Percentiles rank a stretch among this genome's conserved stretches.
These are phyloP conservation scores for Monosporozyma solicola DNA, from an alignment of 805 yeast species.

Conservation along the genomic window DNA sequence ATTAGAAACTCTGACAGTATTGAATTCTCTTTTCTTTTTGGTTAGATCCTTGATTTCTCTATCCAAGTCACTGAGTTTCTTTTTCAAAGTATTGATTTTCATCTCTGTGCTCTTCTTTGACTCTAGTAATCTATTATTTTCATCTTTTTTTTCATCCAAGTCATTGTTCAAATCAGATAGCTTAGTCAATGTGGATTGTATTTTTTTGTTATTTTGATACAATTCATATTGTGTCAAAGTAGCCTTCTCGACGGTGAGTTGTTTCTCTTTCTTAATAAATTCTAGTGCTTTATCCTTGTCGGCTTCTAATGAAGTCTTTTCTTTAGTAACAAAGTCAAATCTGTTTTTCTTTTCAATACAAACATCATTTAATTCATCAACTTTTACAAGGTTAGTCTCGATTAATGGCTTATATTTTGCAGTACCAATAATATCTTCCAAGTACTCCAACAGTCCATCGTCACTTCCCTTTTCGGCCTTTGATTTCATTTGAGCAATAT, in stretches of 20 bases:
- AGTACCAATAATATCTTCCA: conserved; percentile 96
- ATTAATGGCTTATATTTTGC: conserved; percentile 70
- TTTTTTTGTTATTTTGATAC: conserved; percentile 32
- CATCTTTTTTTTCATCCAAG: conserved; percentile 36
- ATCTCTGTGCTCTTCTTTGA: conserved; percentile 29
- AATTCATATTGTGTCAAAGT: conserved; percentile 47
- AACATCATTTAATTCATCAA: conserved; percentile 69
- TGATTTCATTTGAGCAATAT: conserved; percentile 97
- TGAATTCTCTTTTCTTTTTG: conserved; percentile 30
- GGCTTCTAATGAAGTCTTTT: conserved; percentile 52
- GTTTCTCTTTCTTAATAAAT: conserved; percentile 57
- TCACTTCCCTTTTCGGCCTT: conserved; percentile 89
- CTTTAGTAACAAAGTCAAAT: conserved; percentile 70
- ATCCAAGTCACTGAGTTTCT: conserved; percentile 22
- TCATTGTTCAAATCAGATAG: conserved; percentile 35
- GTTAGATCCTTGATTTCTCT: conserved; percentile 16
- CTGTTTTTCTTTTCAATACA: conserved; percentile 76
- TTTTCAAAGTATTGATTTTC: conserved; percentile 20
- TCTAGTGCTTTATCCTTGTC: conserved; percentile 62
- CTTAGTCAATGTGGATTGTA: conserved; percentile 33
- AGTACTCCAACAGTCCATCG: conserved; percentile 87
- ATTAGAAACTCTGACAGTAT: conserved; percentile 53
- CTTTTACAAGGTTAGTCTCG: conserved; percentile 48
- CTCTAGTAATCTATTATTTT: conserved; percentile 34
- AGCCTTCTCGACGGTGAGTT: conserved; percentile 43